phyloP scores from a whole-genome alignment of 1,284 basidiomycete species.

The Ustilago shanxiensis region DNA sequence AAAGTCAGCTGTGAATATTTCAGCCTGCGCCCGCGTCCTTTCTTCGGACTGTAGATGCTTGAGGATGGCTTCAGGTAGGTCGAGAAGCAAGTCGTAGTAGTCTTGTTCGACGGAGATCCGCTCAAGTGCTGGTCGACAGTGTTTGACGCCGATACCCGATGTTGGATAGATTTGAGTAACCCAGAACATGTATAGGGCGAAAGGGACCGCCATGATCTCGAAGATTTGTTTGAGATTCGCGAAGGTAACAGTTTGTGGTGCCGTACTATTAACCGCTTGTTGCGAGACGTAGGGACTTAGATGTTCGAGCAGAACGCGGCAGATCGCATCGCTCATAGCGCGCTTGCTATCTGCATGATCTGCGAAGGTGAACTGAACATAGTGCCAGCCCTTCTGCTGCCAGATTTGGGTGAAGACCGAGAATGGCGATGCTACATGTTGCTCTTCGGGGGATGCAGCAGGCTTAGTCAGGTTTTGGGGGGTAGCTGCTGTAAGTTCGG shows the following conservation, averaged over 20 bases:
- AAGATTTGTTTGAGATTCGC: constrained; percentile 28
- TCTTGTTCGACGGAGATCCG: constrained; percentile 42
- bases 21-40: constrained; percentile 7
- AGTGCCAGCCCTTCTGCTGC: constrained; percentile 39
- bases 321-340: constrained; percentile 26
- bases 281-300: constrained; percentile 10
- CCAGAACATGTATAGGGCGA: constrained; percentile 47
- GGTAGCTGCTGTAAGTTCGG: background rate
- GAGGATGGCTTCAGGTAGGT: constrained; percentile 18
- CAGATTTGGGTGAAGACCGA: constrained; percentile 31
- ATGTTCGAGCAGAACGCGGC: constrained; percentile 35
- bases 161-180: constrained; percentile 32
- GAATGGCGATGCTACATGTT: constrained; percentile 26
- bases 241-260: constrained; percentile 3
- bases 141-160: constrained; percentile 44
- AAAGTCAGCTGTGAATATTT: constrained; percentile 27
- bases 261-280: background rate
- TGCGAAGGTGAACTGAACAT: constrained; percentile 40
- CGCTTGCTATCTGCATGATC: constrained; percentile 46
- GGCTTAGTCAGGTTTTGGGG: background rate
- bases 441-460: background rate
- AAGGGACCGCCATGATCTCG: constrained; percentile 22
- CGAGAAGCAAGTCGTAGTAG: constrained; percentile 33
- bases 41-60: constrained; percentile 27
- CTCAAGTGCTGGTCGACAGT: constrained; percentile 38